Percentiles rank a stretch among this genome's conserved stretches.
These are phyloP conservation scores for Diplodia sapinea DNA, from an alignment of 2,329 filamentous ascomycete genomes.

Conservation along the genomic window DNA sequence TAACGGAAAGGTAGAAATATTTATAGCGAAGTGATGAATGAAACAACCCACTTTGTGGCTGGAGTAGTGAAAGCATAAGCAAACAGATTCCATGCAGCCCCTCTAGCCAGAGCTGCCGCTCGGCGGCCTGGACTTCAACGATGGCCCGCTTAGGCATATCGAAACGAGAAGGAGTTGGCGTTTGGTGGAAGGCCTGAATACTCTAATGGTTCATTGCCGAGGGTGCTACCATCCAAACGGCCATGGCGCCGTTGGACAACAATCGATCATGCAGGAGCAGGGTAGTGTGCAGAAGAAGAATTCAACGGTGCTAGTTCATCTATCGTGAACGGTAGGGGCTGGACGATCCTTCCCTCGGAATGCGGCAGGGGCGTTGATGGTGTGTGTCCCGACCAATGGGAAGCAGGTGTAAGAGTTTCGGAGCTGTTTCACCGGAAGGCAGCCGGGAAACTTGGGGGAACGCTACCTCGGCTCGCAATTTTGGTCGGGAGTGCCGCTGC, in stretches of 20 bases:
- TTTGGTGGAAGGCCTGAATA: conserved; percentile 9
- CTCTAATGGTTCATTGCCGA: conserved; percentile 4
- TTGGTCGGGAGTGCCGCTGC: conserved; percentile 18
- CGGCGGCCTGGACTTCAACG: conserved; percentile 2
- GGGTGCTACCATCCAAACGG: conserved; percentile 10
- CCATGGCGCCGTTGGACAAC: not conserved
- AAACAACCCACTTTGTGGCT: conserved; percentile 12
- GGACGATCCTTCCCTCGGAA: not conserved
- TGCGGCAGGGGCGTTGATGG: conserved; percentile 24
- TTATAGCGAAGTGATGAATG: conserved; percentile 18
- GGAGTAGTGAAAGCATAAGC: not conserved
- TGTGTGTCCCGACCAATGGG: conserved; percentile 11
- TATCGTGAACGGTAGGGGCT: conserved; percentile 16
- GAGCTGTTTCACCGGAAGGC: conserved; percentile 26
- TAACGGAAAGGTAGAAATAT: conserved; percentile 4
- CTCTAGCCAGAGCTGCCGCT: not conserved
- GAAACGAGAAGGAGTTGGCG: conserved; percentile 18
- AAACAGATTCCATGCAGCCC: not conserved
- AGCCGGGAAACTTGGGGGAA: conserved; percentile 6
- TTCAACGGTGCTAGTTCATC: conserved; percentile 22
- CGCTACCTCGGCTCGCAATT: conserved; percentile 27
- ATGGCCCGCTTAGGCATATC: not conserved
- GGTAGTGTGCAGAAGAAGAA: conserved; percentile 8
- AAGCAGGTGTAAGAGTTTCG: conserved; percentile 13
- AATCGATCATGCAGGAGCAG: not conserved